A percentile compares a stretch with the other conserved stretches of the same genome.
Evolutionary conservation across 345 rosid genomes (phyloP).

Genomic region (Eucalyptus sp.): DNA sequence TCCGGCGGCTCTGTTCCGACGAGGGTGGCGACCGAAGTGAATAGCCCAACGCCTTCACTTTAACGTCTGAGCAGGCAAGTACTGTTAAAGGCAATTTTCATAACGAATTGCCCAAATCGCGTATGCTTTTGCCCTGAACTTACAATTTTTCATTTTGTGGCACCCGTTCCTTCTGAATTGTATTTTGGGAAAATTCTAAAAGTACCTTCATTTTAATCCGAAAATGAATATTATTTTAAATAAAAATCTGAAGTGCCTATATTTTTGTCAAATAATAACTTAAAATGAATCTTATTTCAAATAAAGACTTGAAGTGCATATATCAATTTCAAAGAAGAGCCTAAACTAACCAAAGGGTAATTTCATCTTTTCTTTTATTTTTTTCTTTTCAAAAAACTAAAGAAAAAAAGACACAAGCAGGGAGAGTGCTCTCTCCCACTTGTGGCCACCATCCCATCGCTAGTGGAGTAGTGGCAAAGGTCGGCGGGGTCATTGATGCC

Average conservation of each 20-base stretch:
- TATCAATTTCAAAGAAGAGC: too few species aligned
- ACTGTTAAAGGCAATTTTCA: not conserved
- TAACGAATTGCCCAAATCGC: not conserved
- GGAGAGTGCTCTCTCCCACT: too few species aligned
- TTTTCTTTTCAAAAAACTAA: too few species aligned
- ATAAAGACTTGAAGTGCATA: not conserved
- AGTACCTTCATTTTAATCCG: rapidly evolving
- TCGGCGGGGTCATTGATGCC: rapidly evolving
- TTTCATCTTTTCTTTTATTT: too few species aligned
- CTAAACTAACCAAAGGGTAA: too few species aligned
- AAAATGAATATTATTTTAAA: too few species aligned
- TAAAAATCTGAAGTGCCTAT: rapidly evolving
- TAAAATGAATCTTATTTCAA: rapidly evolving
- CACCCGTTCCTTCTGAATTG: not conserved
- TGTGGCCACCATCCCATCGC: too few species aligned
- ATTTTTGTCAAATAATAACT: rapidly evolving
- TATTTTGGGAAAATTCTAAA: not conserved
- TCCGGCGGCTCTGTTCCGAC: not conserved
- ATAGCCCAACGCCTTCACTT: not conserved
- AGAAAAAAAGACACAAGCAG: too few species aligned
- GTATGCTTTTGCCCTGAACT: not conserved
- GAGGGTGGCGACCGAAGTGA: not conserved
- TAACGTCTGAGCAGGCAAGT: not conserved
- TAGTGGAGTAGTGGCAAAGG: too few species aligned
- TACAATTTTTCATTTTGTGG: not conserved